Percentiles rank a stretch among this genome's conserved stretches.
These are phyloP conservation scores for Senna siamea DNA, from an alignment of 306 rosid species.

Conservation along the genomic window DNA sequence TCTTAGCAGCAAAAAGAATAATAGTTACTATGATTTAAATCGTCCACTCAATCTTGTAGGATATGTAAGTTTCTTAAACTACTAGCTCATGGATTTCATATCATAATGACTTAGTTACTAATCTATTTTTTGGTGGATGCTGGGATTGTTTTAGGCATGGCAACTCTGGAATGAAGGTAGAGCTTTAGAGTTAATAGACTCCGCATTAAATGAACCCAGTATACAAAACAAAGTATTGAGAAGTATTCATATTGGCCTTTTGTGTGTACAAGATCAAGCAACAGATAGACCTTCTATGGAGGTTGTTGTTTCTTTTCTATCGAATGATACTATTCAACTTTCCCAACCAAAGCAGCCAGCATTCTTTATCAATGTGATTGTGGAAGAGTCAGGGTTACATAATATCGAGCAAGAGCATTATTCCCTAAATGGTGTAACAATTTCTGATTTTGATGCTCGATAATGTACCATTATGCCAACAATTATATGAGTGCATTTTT, in stretches of 20 bases:
- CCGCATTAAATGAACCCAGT: too few species aligned
- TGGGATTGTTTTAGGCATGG: too few species aligned
- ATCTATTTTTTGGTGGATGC: background rate
- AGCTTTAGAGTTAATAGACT: too few species aligned
- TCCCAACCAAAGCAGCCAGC: slow-evolving; percentile 22
- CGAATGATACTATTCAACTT: slow-evolving; percentile 20
- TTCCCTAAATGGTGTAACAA: slow-evolving; percentile 31
- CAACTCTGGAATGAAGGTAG: too few species aligned
- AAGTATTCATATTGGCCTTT: too few species aligned
- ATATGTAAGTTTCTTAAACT: slow-evolving; percentile 22
- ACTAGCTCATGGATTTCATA: background rate
- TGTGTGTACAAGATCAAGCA: background rate
- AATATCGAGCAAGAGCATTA: too few species aligned
- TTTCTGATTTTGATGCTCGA: background rate
- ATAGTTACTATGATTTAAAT: background rate
- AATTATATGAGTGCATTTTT: background rate
- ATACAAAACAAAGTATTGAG: too few species aligned
- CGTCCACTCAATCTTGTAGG: slow-evolving; percentile 25
- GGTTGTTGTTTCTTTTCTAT: slow-evolving; percentile 23
- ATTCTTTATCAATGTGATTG: background rate
- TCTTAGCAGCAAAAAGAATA: slow-evolving; percentile 32
- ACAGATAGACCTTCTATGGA: background rate
- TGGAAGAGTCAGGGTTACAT: too few species aligned
- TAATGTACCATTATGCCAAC: too few species aligned
- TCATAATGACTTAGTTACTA: too few species aligned